Conservation (phyloP, 768 basidiomycete species). For the Suillus plorans region DNA sequence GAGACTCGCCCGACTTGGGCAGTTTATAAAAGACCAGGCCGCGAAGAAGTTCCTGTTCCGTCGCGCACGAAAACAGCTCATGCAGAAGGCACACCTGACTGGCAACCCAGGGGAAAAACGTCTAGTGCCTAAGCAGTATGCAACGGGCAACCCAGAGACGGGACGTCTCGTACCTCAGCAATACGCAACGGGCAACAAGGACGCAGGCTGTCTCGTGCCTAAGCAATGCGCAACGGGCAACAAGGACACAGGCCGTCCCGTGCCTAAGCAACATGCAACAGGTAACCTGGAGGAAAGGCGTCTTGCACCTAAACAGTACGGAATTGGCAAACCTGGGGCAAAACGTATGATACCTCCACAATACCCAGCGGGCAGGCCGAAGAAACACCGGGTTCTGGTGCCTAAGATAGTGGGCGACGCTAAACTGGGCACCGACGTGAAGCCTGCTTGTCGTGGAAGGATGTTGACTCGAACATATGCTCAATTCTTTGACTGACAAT, state of each 20-base stretch:
- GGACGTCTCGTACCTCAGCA: neutral
- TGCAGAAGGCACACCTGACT: neutral
- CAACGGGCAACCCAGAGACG: neutral
- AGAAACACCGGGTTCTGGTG: neutral
- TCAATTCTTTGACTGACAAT: constrained; percentile 30
- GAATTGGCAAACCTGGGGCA: neutral
- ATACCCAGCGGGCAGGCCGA: neutral
- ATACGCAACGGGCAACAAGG: neutral
- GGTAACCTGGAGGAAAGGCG: neutral
- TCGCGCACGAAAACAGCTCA: neutral
- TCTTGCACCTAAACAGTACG: neutral
- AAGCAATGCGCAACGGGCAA: neutral
- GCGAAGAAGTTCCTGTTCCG: neutral
- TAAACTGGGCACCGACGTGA: constrained; percentile 1
- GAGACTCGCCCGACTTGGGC: neutral
- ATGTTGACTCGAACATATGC: constrained; percentile 15
- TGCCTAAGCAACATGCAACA: neutral
- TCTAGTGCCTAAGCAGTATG: neutral
- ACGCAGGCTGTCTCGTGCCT: neutral
- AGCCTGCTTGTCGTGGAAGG: constrained; percentile 9
- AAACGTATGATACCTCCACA: neutral
- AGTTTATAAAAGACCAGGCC: neutral
- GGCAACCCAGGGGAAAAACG: neutral
- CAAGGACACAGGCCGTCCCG: neutral
- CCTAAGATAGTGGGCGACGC: constrained; percentile 5